Base-by-base conservation (phyloP, 108 stramenopile genomes). In the Nitzschia inconspicua region DNA sequence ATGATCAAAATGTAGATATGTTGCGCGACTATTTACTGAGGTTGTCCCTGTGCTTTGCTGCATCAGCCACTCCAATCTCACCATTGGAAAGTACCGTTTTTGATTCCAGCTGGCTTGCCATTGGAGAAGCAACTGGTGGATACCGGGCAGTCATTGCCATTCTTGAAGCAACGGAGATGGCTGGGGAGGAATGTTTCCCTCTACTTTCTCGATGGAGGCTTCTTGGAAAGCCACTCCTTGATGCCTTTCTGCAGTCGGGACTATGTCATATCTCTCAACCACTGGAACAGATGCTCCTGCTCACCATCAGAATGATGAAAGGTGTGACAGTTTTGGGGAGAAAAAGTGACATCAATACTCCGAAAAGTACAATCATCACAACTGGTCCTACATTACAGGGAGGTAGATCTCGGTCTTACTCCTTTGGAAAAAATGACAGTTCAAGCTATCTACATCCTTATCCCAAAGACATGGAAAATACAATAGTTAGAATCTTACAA, bases 381-480 rank as follows among this genome's bases (percentile, higher is more conserved):
- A 72, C 89, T 27, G 92, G 92, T 7, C 88, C 92, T 5, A 49
- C 72, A n/a, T 50, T 55, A n/a, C 49, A 47, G 4, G 88, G 92
- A 20, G 66, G 82, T n/a, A 53, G 92, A 60, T 46, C 57, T 24
- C 55, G 88, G 25, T 90, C 88, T 7, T 89, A 93, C 57, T 90
- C 92, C 3, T 61, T 93, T 64, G 86, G 88, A 30, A 73, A 75
- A 20, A 68, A 54, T 32, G 79, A 80, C 40, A 51, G 61, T 22
- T 48, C 72, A 28, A 46, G 41, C 8, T 44, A 72, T 23, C 30
- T 89, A 4, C 60, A 79, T 7, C 82, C 84, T 23, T 93, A 88
- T 46, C 92, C 92, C 7, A 58, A 60, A 44, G 77, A 67, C 26
- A 93, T 93, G 92, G 11, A 65, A 24, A 16, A 56, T 13, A 58